Conservation (phyloP, 2,329 filamentous ascomycete genomes). For the Xylaria sp. region DNA sequence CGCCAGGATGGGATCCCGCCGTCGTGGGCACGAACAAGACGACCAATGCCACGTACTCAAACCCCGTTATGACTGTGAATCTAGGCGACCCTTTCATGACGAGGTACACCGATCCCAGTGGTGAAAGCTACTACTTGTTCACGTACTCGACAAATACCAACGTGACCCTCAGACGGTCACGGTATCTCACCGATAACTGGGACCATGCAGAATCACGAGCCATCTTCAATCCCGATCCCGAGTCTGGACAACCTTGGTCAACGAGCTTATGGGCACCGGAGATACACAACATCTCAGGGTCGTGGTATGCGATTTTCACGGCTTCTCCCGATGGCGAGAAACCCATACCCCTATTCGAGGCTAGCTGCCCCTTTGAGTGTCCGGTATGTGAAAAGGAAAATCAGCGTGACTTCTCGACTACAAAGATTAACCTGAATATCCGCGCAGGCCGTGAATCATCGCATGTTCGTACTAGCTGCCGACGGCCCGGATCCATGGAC, state of each 20-base stretch:
- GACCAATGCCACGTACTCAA: slow-evolving; percentile 36
- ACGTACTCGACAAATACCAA: slow-evolving; percentile 38
- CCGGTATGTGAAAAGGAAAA: slow-evolving; percentile 23
- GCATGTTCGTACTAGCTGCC: slow-evolving; percentile 34
- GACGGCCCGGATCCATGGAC: slow-evolving; percentile 33
- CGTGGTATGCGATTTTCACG: slow-evolving; percentile 33
- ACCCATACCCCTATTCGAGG: slow-evolving; percentile 32
- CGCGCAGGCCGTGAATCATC: slow-evolving; percentile 32
- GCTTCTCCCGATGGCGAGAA: slow-evolving; percentile 34
- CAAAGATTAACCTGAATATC: neutral
- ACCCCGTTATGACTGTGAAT: slow-evolving; percentile 37
- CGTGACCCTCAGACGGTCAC: slow-evolving; percentile 36
- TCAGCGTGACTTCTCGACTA: neutral
- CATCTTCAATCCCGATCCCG: slow-evolving; percentile 33
- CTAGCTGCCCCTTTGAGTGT: slow-evolving; percentile 33
- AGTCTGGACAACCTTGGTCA: slow-evolving; percentile 33
- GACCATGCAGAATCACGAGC: slow-evolving; percentile 35
- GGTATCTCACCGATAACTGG: slow-evolving; percentile 37
- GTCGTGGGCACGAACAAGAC: slow-evolving; percentile 34
- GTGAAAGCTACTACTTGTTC: slow-evolving; percentile 37
- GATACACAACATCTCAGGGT: slow-evolving; percentile 34
- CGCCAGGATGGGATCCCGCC: slow-evolving; percentile 30
- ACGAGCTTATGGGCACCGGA: slow-evolving; percentile 35
- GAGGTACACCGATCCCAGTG: slow-evolving; percentile 28
- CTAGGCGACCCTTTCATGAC: slow-evolving; percentile 39